Percentiles rank a stretch among this genome's conserved stretches.
Evolutionary conservation across 2,329 filamentous ascomycete genomes (phyloP).

Genomic region (Exophiala xenobiotica): DNA sequence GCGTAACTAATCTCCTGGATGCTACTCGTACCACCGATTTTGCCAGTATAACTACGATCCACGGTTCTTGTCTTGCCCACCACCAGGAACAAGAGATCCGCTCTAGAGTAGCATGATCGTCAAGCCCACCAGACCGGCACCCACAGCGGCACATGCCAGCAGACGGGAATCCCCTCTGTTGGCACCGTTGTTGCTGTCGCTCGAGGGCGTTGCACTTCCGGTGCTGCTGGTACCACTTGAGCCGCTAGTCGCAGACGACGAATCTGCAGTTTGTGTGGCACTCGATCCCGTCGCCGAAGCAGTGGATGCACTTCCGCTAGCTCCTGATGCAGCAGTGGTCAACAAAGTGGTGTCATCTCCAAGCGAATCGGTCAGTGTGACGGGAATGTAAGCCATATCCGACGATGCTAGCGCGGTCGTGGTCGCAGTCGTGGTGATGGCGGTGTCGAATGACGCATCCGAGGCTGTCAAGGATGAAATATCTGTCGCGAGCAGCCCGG

Average conservation of each 20-base stretch:
- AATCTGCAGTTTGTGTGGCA: not conserved
- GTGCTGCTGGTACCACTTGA: slow-evolving; percentile 1
- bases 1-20: not conserved
- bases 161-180: slow-evolving; percentile 4
- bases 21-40: not conserved
- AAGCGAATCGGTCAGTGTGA: slow-evolving; percentile 15
- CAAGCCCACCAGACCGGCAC: slow-evolving; percentile 13
- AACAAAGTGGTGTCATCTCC: not conserved
- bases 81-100: not conserved
- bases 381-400: slow-evolving; percentile 13
- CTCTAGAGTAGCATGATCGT: not conserved
- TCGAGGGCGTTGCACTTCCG: slow-evolving; percentile 4
- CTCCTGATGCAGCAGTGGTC: slow-evolving; percentile 5
- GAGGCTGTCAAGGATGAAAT: slow-evolving; percentile 3
- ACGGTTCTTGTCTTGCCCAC: not conserved
- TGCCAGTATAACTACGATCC: not conserved
- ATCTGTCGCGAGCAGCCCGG: slow-evolving; percentile 8
- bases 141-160: slow-evolving; percentile 5
- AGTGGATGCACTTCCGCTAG: slow-evolving; percentile 12
- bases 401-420: slow-evolving; percentile 10
- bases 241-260: not conserved
- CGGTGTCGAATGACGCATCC: slow-evolving; percentile 5
- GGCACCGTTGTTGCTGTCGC: slow-evolving; percentile 9
- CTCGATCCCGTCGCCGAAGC: slow-evolving; percentile 4
- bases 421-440: slow-evolving; percentile 13